Percentiles rank a stretch among this genome's conserved stretches.
phyloP scores from a whole-genome alignment of 2,329 filamentous ascomycete species.

The Microdochium paspali region DNA sequence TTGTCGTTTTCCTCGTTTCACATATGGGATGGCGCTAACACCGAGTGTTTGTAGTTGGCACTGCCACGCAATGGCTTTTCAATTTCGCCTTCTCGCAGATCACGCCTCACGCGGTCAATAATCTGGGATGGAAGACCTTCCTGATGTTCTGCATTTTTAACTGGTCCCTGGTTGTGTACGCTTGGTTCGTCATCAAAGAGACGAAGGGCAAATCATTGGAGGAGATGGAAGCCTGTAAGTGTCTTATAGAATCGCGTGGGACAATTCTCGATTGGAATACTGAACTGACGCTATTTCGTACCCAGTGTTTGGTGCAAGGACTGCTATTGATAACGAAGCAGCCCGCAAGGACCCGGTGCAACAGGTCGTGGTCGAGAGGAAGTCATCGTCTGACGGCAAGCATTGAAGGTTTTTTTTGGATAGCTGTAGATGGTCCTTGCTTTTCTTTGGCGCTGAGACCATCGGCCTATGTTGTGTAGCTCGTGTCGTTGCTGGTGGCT shows the following conservation, averaged over 20 bases:
- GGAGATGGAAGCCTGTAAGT: conserved; percentile 24
- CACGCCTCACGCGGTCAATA: conserved; percentile 36
- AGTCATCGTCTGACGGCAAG: background rate
- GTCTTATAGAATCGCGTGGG: background rate
- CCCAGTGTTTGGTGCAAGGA: background rate
- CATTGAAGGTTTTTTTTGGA: background rate
- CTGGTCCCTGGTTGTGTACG: conserved; percentile 30
- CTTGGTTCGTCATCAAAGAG: conserved; percentile 32
- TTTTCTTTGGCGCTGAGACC: no score
- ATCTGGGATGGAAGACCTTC: conserved; percentile 37
- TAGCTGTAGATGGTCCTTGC: no score
- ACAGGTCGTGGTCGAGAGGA: background rate
- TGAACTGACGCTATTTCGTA: background rate
- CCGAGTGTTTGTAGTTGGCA: conserved; percentile 21
- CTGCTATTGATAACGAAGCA: background rate
- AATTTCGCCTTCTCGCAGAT: conserved; percentile 39
- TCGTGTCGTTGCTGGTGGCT: no score
- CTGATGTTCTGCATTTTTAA: conserved; percentile 40
- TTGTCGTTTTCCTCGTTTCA: no score
- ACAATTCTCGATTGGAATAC: background rate
- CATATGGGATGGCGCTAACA: background rate
- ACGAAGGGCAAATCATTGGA: conserved; percentile 32
- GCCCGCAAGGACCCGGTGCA: background rate
- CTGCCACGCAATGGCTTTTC: conserved; percentile 39
- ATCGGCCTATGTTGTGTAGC: no score